Evolutionary conservation across 495 filamentous ascomycete species (phyloP).

Genomic region (Talaromyces adpressus): DNA sequence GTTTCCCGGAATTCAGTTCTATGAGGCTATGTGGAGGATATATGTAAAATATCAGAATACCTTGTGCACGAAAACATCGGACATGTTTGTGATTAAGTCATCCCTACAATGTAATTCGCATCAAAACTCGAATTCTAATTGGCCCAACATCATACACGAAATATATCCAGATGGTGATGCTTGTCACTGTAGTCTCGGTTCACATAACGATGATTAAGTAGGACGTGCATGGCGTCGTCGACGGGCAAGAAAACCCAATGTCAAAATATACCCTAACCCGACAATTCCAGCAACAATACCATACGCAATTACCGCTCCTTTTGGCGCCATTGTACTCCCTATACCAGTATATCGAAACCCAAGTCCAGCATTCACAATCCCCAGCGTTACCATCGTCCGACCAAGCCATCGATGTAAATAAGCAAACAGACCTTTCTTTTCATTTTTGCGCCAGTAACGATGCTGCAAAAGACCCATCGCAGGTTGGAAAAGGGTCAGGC

Average conservation of each 20-base stretch:
- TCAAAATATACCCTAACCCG: slow-evolving; percentile 37
- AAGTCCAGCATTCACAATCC: slow-evolving; percentile 64
- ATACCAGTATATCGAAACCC: slow-evolving; percentile 47
- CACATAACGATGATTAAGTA: neutral
- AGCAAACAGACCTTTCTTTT: slow-evolving; percentile 45
- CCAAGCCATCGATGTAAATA: slow-evolving; percentile 66
- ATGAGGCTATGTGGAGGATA: too few species aligned
- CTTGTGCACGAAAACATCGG: too few species aligned
- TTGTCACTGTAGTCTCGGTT: neutral
- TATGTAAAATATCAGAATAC: too few species aligned
- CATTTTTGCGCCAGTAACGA: slow-evolving; percentile 30
- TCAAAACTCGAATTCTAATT: too few species aligned
- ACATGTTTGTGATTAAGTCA: too few species aligned
- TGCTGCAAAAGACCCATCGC: slow-evolving; percentile 61
- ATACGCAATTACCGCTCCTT: slow-evolving; percentile 48
- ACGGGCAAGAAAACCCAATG: slow-evolving; percentile 10
- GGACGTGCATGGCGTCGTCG: neutral
- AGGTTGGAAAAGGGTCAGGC: slow-evolving; percentile 56
- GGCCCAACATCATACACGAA: neutral
- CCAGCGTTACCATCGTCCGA: slow-evolving; percentile 52
- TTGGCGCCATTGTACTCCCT: slow-evolving; percentile 12
- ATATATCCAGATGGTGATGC: neutral
- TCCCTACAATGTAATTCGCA: too few species aligned
- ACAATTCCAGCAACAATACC: slow-evolving; percentile 50
- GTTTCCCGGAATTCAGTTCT: too few species aligned